Conservation (phyloP, 208 protist species). For the Crithidia acanthocephali region DNA sequence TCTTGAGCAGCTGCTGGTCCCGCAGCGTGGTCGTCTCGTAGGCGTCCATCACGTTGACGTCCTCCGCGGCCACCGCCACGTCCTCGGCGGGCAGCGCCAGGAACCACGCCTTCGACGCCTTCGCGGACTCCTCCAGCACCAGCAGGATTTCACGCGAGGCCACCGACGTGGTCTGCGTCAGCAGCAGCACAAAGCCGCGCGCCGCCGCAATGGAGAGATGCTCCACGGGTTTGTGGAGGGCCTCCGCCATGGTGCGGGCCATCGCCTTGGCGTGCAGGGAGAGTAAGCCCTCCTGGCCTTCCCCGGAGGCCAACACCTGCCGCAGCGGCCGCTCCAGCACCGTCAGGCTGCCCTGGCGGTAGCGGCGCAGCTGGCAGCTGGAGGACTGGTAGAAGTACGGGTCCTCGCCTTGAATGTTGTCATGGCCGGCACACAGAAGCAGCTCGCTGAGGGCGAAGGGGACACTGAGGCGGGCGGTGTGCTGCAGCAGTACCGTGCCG, state of each 20-base stretch:
- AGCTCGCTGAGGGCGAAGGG: slow-evolving; percentile 54
- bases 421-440: slow-evolving; percentile 80
- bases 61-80: slow-evolving; percentile 73
- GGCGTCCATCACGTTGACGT: slow-evolving; percentile 39
- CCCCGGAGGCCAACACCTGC: slow-evolving; percentile 23
- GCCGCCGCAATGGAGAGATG: slow-evolving; percentile 70
- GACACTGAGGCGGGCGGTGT: slow-evolving; percentile 40
- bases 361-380: slow-evolving; percentile 29
- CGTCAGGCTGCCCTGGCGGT: slow-evolving; percentile 23
- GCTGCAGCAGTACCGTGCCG: slow-evolving; percentile 54
- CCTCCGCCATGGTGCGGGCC: slow-evolving; percentile 40
- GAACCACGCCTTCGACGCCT: slow-evolving; percentile 60
- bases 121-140: slow-evolving; percentile 42
- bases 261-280: slow-evolving; percentile 48
- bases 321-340: slow-evolving; percentile 36
- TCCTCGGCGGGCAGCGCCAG: slow-evolving; percentile 60
- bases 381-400: slow-evolving; percentile 60
- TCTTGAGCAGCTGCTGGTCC: slow-evolving; percentile 80
- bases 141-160: slow-evolving; percentile 45
- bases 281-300: slow-evolving; percentile 42
- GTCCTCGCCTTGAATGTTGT: slow-evolving; percentile 76
- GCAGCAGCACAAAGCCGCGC: slow-evolving; percentile 73
- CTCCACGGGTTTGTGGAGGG: slow-evolving; percentile 27
- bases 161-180: slow-evolving; percentile 40
- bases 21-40: slow-evolving; percentile 71